Evolutionary conservation across 164 flowering plant species (phyloP).

Genomic region (Platanus orientalis): DNA sequence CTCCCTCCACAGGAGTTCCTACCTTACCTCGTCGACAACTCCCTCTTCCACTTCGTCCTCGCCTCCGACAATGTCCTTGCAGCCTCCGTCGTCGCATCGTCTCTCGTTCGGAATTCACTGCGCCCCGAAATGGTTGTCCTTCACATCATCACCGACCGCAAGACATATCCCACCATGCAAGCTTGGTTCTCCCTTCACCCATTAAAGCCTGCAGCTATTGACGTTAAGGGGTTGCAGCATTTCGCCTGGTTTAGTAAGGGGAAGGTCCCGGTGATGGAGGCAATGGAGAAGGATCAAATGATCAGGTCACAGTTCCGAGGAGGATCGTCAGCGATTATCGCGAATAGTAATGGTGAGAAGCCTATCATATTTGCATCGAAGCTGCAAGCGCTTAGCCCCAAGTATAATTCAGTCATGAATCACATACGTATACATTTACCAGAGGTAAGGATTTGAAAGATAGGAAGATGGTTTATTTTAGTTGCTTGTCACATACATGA

Average conservation of each 20-base stretch:
- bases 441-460: conserved; percentile 61
- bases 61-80: conserved; percentile 94
- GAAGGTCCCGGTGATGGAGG: conserved; percentile 86
- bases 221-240: conserved; percentile 90
- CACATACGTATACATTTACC: conserved; percentile 89
- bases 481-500: too few species aligned
- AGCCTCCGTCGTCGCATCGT: conserved; percentile 77
- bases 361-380: conserved; percentile 81
- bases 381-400: conserved; percentile 92
- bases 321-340: conserved; percentile 76
- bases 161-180: conserved; percentile 88
- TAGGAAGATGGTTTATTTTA: too few species aligned
- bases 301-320: conserved; percentile 77
- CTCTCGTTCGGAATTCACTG: conserved; percentile 58
- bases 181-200: conserved; percentile 95
- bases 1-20: conserved; percentile 76
- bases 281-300: conserved; percentile 87
- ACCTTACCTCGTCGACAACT: conserved; percentile 79
- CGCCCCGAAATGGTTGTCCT: conserved; percentile 66
- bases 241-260: conserved; percentile 93
- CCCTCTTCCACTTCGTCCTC: conserved; percentile 75
- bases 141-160: conserved; percentile 81
- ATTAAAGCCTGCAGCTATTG: conserved; percentile 67
- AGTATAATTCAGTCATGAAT: conserved; percentile 86
- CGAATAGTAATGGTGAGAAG: conserved; percentile 56